Evolutionary conservation across 2,329 filamentous ascomycete species (phyloP).

Genomic region (Penicillium hordei): DNA sequence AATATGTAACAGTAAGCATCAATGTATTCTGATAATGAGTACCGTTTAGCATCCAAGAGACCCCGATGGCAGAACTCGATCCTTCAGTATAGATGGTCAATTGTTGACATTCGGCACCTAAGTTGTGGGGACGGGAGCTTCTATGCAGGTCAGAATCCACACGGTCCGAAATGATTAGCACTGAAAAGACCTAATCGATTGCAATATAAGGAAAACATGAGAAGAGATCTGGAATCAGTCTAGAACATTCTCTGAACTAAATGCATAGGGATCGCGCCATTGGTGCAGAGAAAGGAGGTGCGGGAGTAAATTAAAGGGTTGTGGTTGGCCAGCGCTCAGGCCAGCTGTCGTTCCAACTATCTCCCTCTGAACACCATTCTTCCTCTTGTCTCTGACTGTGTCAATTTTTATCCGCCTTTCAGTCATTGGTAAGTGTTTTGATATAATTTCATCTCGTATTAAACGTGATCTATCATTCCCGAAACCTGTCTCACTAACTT

Average conservation of each 20-base stretch:
- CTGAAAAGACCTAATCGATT: background rate
- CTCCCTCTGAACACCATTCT: slow-evolving; percentile 13
- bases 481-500: slow-evolving; percentile 11
- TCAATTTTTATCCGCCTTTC: slow-evolving; percentile 6
- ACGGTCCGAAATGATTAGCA: background rate
- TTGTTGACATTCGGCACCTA: background rate
- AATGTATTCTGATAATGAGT: background rate
- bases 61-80: background rate
- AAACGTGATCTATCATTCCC: background rate
- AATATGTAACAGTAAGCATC: background rate
- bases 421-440: slow-evolving; percentile 2
- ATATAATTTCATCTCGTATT: background rate
- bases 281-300: slow-evolving; percentile 1
- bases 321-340: slow-evolving; percentile 32
- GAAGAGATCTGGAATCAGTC: background rate
- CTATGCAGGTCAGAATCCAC: slow-evolving; percentile 11
- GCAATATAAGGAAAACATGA: background rate
- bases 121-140: slow-evolving; percentile 2
- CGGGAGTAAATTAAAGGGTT: slow-evolving; percentile 5
- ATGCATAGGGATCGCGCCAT: background rate
- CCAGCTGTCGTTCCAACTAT: slow-evolving; percentile 31
- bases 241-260: background rate
- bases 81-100: background rate
- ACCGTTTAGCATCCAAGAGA: background rate
- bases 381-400: slow-evolving; percentile 10